phyloP scores from a whole-genome alignment of 257 asterid genomes.

The Linaria vulgaris region DNA sequence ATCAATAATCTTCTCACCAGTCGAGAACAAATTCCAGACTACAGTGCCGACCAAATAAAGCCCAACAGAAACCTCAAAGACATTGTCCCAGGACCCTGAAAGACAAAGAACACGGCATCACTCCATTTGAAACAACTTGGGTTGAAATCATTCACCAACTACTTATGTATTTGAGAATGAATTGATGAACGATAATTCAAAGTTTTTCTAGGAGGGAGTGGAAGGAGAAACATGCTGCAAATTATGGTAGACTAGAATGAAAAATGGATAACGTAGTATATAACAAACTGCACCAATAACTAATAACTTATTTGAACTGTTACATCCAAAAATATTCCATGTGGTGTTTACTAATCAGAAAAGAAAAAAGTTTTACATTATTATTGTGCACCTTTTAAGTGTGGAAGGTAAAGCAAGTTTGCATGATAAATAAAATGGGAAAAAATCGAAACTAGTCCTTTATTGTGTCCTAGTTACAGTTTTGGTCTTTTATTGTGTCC shows the following conservation, averaged over 20 bases:
- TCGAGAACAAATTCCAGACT: constrained; percentile 80
- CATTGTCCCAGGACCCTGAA: constrained; percentile 86
- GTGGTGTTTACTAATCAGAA: no score
- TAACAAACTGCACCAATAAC: no score
- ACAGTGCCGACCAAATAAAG: constrained; percentile 78
- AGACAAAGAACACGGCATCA: constrained; percentile 6
- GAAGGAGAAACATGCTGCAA: neutral
- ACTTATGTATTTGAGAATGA: constrained; percentile 13
- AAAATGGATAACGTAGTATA: no score
- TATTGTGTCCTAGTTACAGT: no score
- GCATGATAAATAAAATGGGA: no score
- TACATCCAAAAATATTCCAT: no score
- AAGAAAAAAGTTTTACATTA: no score
- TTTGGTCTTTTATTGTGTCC: no score
- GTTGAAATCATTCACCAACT: neutral
- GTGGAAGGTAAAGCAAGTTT: no score
- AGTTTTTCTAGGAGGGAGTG: neutral
- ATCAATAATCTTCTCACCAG: constrained; percentile 82
- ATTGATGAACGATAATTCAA: neutral
- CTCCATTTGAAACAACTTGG: constrained; percentile 14
- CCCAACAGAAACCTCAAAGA: constrained; percentile 76
- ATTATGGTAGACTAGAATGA: neutral
- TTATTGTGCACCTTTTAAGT: no score
- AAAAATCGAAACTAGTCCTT: no score
- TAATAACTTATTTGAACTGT: no score